Evolutionary conservation across 495 filamentous ascomycete genomes (phyloP).

Genomic region (Penicillium steckii): DNA sequence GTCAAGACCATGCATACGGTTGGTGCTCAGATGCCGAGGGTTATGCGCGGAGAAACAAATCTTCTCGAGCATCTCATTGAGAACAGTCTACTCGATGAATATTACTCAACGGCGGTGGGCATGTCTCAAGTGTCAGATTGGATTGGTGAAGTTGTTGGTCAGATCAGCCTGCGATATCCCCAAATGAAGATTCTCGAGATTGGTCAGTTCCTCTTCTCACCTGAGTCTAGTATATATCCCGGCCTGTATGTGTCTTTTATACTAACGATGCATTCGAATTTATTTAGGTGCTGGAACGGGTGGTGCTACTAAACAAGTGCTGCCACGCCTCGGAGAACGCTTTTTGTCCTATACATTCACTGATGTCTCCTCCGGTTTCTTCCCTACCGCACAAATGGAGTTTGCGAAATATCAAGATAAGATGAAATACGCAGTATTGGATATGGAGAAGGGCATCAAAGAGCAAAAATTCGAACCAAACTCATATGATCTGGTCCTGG

Average conservation of each 20-base stretch:
- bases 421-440: slow-evolving; percentile 40
- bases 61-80: neutral
- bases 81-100: neutral
- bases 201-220: too few relatives aligned
- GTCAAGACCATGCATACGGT: neutral
- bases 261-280: too few relatives aligned
- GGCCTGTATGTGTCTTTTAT: too few relatives aligned
- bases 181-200: neutral
- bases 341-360: slow-evolving; percentile 41
- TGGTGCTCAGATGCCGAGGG: neutral
- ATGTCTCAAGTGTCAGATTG: neutral
- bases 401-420: neutral
- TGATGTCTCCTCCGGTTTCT: slow-evolving; percentile 48
- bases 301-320: neutral
- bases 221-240: too few relatives aligned
- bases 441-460: slow-evolving; percentile 29
- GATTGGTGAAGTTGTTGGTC: neutral
- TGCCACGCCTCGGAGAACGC: neutral
- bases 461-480: slow-evolving; percentile 37
- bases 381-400: slow-evolving; percentile 4
- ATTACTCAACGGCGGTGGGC: neutral
- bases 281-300: slow-evolving; percentile 1
- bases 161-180: too few relatives aligned
- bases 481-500: slow-evolving; percentile 46
- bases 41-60: neutral